These are phyloP conservation scores for Blastobotrys muscicola DNA, from an alignment of 805 yeast species.

Conservation along the genomic window DNA sequence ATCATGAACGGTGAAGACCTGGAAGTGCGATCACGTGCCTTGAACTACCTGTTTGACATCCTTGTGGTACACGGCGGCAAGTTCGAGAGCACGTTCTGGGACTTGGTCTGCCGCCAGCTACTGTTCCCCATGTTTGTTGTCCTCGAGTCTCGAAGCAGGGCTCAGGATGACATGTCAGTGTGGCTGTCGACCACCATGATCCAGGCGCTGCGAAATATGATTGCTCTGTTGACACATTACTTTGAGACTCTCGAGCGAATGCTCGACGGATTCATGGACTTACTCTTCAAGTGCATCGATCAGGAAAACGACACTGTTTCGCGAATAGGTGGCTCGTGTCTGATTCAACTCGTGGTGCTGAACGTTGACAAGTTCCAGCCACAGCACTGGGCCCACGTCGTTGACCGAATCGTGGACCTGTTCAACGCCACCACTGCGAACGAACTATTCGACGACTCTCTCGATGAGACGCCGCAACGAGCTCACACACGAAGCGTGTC, in stretches of 20 bases:
- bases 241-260: slow-evolving; percentile 66
- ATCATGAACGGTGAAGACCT: slow-evolving; percentile 90
- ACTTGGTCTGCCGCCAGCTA: slow-evolving; percentile 61
- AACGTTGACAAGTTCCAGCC: slow-evolving; percentile 56
- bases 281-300: slow-evolving; percentile 80
- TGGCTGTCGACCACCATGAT: slow-evolving; percentile 96
- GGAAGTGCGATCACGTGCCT: slow-evolving; percentile 85
- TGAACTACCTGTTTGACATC: slow-evolving; percentile 73
- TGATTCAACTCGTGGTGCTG: slow-evolving; percentile 67
- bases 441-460: slow-evolving; percentile 54
- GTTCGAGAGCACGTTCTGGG: slow-evolving; percentile 76
- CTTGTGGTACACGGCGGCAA: slow-evolving; percentile 69
- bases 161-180: slow-evolving; percentile 78
- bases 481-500: not conserved
- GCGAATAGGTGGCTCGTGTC: slow-evolving; percentile 84
- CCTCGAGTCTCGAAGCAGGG: slow-evolving; percentile 65
- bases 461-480: slow-evolving; percentile 5
- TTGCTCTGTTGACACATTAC: slow-evolving; percentile 72
- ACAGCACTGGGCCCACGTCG: slow-evolving; percentile 68
- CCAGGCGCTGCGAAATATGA: slow-evolving; percentile 86
- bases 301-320: slow-evolving; percentile 97
- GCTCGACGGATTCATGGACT: slow-evolving; percentile 67
- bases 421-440: slow-evolving; percentile 79
- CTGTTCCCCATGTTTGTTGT: slow-evolving; percentile 87
- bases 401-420: slow-evolving; percentile 52